phyloP scores from a whole-genome alignment of 108 stramenopile species.

The Conticribra guillardii region DNA sequence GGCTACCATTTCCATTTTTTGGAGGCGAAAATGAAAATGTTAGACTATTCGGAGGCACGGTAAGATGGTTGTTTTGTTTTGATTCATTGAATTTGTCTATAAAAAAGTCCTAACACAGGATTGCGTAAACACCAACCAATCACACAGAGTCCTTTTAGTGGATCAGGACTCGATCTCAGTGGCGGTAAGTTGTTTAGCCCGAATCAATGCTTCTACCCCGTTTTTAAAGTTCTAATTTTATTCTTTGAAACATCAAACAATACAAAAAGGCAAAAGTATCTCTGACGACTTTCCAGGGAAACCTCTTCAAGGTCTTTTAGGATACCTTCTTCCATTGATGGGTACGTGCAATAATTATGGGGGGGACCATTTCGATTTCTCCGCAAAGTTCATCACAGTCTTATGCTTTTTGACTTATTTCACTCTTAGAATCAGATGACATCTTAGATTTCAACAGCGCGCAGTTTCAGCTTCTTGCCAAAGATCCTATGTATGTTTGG shows the following conservation, averaged over 20 bases:
- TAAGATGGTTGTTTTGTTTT: not conserved
- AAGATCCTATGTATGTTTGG: not conserved
- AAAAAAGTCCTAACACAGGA: not conserved
- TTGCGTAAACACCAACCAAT: not conserved
- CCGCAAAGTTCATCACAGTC: no score
- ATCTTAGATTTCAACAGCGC: not conserved
- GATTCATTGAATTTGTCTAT: not conserved
- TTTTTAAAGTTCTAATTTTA: no score
- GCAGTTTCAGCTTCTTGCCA: not conserved
- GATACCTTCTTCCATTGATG: not conserved
- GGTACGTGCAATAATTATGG: no score
- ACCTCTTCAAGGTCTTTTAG: not conserved
- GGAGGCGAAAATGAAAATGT: slow-evolving; percentile 27
- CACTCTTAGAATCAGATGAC: not conserved
- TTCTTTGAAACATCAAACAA: no score
- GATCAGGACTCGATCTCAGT: slow-evolving; percentile 47
- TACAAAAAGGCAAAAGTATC: not conserved
- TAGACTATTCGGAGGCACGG: slow-evolving; percentile 23
- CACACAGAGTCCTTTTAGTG: slow-evolving; percentile 33
- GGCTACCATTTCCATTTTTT: slow-evolving; percentile 51
- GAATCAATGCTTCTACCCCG: not conserved
- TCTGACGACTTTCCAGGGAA: not conserved
- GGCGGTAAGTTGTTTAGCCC: slow-evolving; percentile 1
- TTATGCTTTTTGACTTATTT: no score
- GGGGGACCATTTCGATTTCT: no score